These are phyloP conservation scores for Neurospora sp. DNA, from an alignment of 2,329 filamentous ascomycete genomes.

Conservation along the genomic window DNA sequence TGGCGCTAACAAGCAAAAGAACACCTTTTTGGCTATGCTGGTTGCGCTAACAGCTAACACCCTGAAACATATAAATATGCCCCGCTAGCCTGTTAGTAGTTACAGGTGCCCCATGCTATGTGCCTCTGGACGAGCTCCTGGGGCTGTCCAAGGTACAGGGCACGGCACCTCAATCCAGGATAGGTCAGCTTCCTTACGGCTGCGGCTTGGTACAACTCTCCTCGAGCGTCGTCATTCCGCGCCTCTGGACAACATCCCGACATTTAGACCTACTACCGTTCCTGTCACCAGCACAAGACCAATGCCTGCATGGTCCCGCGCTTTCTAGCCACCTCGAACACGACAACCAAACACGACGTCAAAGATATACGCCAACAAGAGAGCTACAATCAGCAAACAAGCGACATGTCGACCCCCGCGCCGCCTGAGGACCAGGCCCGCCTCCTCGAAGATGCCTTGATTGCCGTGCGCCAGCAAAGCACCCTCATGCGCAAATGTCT, in stretches of 20 bases:
- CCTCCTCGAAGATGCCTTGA: slow-evolving; percentile 92
- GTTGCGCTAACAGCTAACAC: not conserved
- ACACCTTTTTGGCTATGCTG: not conserved
- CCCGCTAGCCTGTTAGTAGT: not conserved
- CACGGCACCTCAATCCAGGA: not conserved
- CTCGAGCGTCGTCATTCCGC: not conserved
- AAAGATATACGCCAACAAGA: not conserved
- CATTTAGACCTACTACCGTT: not conserved
- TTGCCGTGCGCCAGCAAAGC: slow-evolving; percentile 94
- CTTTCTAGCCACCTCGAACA: not conserved
- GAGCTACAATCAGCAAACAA: slow-evolving; percentile 2
- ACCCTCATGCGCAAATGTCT: slow-evolving; percentile 95
- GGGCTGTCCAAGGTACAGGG: not conserved
- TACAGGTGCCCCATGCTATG: not conserved
- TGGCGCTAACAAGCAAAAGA: not conserved
- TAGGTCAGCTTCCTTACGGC: not conserved
- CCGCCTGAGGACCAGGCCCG: slow-evolving; percentile 74
- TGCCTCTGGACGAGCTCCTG: not conserved
- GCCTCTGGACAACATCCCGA: not conserved
- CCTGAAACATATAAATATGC: not conserved
- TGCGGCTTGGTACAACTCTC: not conserved
- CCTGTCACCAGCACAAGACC: not conserved
- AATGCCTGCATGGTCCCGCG: not conserved
- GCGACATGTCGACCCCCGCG: slow-evolving; percentile 37
- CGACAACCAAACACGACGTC: not conserved